These are phyloP conservation scores for Magnaporthiopsis incrustans DNA, from an alignment of 2,329 filamentous ascomycete genomes.

Conservation along the genomic window DNA sequence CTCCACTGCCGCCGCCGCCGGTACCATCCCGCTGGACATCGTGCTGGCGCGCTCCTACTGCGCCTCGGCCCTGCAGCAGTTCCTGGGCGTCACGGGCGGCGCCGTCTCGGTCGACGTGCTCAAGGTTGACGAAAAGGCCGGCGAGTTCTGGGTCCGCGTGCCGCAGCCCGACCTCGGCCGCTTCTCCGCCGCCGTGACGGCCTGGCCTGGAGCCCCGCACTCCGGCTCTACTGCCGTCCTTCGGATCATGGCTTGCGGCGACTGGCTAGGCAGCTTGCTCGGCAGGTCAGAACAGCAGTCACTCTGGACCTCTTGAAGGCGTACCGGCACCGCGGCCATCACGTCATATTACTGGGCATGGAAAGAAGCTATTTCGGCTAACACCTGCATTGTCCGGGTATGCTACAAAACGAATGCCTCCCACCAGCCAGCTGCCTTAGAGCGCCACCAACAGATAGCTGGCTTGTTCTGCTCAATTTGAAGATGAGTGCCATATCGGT, in stretches of 20 bases:
- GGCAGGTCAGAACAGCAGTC: conserved; percentile 37
- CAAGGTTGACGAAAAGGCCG: conserved; percentile 40
- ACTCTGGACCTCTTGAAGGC: conserved; percentile 39
- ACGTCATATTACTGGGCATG: not conserved
- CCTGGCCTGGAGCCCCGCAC: conserved; percentile 47
- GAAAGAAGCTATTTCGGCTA: not conserved
- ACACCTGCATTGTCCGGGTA: not conserved
- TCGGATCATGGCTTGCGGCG: conserved; percentile 47
- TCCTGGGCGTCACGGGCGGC: conserved; percentile 60
- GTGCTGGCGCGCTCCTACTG: conserved; percentile 57
- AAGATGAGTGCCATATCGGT: not conserved
- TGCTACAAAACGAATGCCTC: not conserved
- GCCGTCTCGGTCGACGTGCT: conserved; percentile 65
- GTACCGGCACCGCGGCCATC: not conserved
- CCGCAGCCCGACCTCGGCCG: conserved; percentile 51
- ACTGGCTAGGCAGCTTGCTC: conserved; percentile 55
- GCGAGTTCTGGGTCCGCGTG: conserved; percentile 56
- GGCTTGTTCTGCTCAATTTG: not conserved
- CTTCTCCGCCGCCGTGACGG: conserved; percentile 57
- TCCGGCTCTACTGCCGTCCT: conserved; percentile 38
- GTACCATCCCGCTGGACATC: conserved; percentile 39
- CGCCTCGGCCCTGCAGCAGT: conserved; percentile 55
- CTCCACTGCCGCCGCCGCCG: conserved; percentile 11
- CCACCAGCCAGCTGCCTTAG: not conserved
- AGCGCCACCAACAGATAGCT: conserved; percentile 4